Conservation (phyloP, 176 grass and related monocot species). For the Aegilops longissima region DNA sequence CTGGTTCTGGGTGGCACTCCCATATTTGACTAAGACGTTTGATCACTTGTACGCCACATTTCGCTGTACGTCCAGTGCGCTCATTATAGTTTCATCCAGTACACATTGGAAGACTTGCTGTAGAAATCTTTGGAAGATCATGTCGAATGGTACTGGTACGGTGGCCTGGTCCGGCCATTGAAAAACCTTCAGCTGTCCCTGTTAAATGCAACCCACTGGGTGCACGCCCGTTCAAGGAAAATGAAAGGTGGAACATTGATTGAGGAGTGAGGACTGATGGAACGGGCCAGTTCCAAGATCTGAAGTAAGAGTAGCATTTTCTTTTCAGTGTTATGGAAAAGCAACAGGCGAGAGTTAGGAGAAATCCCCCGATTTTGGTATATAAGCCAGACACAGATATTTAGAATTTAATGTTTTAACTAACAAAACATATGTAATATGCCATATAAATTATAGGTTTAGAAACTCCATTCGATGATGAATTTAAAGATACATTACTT, state of each 20-base stretch:
- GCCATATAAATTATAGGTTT: too few species aligned
- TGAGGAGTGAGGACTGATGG: neutral
- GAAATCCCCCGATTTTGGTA: too few species aligned
- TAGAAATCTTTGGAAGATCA: neutral
- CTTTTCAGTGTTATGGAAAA: neutral
- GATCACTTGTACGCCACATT: neutral
- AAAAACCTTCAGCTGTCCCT: neutral
- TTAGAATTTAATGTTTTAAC: too few species aligned
- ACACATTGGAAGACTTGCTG: neutral
- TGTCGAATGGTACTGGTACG: neutral
- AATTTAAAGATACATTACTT: too few species aligned
- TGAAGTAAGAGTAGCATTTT: neutral
- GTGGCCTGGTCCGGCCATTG: neutral
- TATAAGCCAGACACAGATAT: too few species aligned
- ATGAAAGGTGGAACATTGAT: neutral
- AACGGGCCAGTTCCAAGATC: neutral
- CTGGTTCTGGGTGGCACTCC: too few species aligned
- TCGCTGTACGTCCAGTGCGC: neutral
- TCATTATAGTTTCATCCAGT: neutral
- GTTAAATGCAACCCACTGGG: constrained; percentile 5
- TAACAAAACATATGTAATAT: too few species aligned
- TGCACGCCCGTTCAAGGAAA: neutral
- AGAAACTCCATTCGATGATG: too few species aligned
- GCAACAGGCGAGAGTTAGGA: too few species aligned
- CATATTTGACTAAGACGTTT: too few species aligned